Evolutionary conservation across 176 grass and related monocot species (phyloP), one percentile per base, ranked within the genome.

Genomic region (Aegilops umbellulata): DNA sequence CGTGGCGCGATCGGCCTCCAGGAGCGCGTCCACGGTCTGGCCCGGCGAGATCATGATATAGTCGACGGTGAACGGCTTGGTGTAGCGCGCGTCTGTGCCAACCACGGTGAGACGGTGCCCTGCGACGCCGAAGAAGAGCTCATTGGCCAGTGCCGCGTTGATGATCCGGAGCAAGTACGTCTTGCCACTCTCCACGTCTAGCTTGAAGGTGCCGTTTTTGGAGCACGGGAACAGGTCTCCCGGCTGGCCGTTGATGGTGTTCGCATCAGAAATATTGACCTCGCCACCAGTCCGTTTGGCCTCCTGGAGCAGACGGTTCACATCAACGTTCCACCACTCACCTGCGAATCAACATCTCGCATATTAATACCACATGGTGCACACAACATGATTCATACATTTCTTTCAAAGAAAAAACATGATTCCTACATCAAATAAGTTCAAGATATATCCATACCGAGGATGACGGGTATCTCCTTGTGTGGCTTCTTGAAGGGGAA

Each of bases 201-300:
- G 26, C 76, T 29, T 70, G 88, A 83, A 95, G 3, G 72, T 64
- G 38, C 27, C 84, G 7, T 30, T 26, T 25, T 23, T 35, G 11
- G 76, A 83, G 30, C 82, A 80, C 38, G 83, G 26, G 53, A 69
- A 34, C 4, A 85, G 38, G 42, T 86, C 71, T 0, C 78, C 77
- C 1, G 93, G 90, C 30, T 95, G 90, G 26, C 90, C 88, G 46
- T 95, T 95, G 83, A 95, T 90, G 65, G 85, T 89, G 72, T 76
- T 86, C 1, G 85, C 84, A 16, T 92, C 74, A 0, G 93, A 80
- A 3, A 31, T 11, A 0, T 25, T 14, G 46, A 76, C 26, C 7
- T 81, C 85, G 41, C 87, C 74, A 8, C 90, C 86, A 3, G 60
- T 86, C 15, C 35, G 72, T 24, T 65, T 19, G 30, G 10, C 39